A percentile compares a stretch with the other conserved stretches of the same genome.
phyloP scores from a whole-genome alignment of 345 rosid species.

The Lepidium africanum region DNA sequence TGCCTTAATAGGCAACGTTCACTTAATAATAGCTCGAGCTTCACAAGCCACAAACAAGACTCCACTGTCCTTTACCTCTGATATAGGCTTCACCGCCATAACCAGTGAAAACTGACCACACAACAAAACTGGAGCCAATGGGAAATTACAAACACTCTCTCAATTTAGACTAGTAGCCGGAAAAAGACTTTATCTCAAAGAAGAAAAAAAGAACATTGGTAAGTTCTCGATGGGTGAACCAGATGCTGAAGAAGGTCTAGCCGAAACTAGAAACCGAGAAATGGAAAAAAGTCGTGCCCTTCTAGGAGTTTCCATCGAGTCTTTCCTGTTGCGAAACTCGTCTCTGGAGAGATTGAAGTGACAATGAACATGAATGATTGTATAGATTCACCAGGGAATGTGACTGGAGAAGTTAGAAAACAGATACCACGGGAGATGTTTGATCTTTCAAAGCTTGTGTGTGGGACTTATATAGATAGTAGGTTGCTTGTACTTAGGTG shows the following conservation, averaged over 20 bases:
- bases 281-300: slow-evolving; percentile 73
- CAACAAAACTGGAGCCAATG: slow-evolving; percentile 51
- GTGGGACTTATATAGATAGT: slow-evolving; percentile 74
- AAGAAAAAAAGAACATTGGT: slow-evolving; percentile 39
- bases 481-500: slow-evolving; percentile 71
- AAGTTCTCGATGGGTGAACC: slow-evolving; percentile 44
- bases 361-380: slow-evolving; percentile 40
- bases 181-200: slow-evolving; percentile 65
- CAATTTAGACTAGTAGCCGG: slow-evolving; percentile 50
- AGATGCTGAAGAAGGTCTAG: slow-evolving; percentile 36
- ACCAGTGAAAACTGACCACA: slow-evolving; percentile 66
- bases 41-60: slow-evolving; percentile 29
- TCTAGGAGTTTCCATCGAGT: slow-evolving; percentile 75
- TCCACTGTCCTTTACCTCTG: slow-evolving; percentile 44
- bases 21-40: slow-evolving; percentile 44
- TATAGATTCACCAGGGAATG: slow-evolving; percentile 39
- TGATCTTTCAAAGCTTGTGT: slow-evolving; percentile 67
- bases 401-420: slow-evolving; percentile 59
- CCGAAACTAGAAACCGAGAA: slow-evolving; percentile 48
- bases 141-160: slow-evolving; percentile 55
- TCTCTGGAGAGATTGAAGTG: slow-evolving; percentile 49
- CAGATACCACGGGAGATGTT: slow-evolving; percentile 86
- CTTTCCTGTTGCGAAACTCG: slow-evolving; percentile 73
- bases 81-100: slow-evolving; percentile 56
- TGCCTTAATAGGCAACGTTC: slow-evolving; percentile 56